Percentiles rank a stretch among this genome's conserved stretches.
Evolutionary conservation across 2,329 filamentous ascomycete species (phyloP).

Genomic region (Colletotrichum sp.): DNA sequence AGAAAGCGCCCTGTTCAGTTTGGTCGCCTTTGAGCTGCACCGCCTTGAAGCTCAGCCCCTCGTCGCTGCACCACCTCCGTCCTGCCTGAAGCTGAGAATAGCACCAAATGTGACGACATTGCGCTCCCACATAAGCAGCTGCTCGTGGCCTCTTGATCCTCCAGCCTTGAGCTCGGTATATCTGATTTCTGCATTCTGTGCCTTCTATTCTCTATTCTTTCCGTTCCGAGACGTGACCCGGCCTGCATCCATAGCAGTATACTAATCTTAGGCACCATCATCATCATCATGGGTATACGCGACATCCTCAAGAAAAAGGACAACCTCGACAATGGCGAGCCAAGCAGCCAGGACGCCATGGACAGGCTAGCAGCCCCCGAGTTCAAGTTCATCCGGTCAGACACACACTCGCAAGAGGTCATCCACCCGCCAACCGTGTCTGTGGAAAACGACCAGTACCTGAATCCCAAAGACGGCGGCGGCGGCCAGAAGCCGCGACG

Average conservation of each 20-base stretch:
- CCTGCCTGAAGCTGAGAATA: conserved; percentile 11
- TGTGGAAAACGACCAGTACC: conserved; percentile 25
- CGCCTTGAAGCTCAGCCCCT: conserved; percentile 12
- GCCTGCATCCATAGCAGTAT: background rate
- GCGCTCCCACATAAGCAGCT: background rate
- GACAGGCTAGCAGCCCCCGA: conserved; percentile 52
- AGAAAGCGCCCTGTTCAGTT: background rate
- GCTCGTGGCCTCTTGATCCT: background rate
- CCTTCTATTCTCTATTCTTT: background rate
- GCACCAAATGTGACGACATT: conserved; percentile 4
- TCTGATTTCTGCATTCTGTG: background rate
- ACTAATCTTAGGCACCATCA: conserved; percentile 29
- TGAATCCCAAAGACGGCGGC: conserved; percentile 27
- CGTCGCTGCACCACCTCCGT: background rate
- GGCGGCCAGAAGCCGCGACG: conserved; percentile 39
- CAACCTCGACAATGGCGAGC: conserved; percentile 38
- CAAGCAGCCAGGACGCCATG: conserved; percentile 39
- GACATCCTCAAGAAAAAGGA: conserved; percentile 62
- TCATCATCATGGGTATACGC: conserved; percentile 59
- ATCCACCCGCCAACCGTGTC: conserved; percentile 68
- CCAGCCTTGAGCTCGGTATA: background rate
- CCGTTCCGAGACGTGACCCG: background rate
- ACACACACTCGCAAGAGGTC: conserved; percentile 79
- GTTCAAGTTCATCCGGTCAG: conserved; percentile 85
- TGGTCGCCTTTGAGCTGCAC: conserved; percentile 4